These are phyloP conservation scores for Coix lacrymajobi DNA, from an alignment of 176 grass and related monocot species.

Conservation along the genomic window DNA sequence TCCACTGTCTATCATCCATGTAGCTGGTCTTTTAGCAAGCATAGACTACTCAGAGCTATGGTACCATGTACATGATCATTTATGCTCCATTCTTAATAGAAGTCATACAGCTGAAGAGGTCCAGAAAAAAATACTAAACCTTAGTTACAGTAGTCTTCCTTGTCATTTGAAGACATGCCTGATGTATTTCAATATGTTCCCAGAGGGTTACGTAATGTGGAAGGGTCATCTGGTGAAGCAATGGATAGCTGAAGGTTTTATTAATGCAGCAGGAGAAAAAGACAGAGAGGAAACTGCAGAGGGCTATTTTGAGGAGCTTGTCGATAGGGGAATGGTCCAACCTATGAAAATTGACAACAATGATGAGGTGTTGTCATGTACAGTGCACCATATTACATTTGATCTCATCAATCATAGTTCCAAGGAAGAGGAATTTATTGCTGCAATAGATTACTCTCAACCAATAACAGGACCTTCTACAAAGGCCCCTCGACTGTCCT, in stretches of 20 bases:
- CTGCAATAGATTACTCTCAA: no score
- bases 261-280: background rate
- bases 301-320: background rate
- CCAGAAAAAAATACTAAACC: background rate
- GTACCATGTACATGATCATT: background rate
- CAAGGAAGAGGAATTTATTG: no score
- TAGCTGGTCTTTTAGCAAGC: background rate
- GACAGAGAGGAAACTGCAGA: background rate
- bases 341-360: no score
- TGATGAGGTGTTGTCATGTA: no score
- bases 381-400: no score
- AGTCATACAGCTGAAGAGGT: background rate
- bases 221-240: background rate
- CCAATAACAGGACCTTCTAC: no score
- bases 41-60: background rate
- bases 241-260: background rate
- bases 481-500: no score
- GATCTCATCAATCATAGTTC: no score
- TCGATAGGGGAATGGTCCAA: no score
- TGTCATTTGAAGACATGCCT: background rate
- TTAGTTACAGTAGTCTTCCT: background rate
- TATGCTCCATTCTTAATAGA: background rate
- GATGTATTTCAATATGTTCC: background rate
- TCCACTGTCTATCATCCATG: background rate
- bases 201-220: background rate